Evolutionary conservation across 768 basidiomycete species (phyloP), one percentile per base, ranked within the genome.

Genomic region (Pleurotus eryngii): DNA sequence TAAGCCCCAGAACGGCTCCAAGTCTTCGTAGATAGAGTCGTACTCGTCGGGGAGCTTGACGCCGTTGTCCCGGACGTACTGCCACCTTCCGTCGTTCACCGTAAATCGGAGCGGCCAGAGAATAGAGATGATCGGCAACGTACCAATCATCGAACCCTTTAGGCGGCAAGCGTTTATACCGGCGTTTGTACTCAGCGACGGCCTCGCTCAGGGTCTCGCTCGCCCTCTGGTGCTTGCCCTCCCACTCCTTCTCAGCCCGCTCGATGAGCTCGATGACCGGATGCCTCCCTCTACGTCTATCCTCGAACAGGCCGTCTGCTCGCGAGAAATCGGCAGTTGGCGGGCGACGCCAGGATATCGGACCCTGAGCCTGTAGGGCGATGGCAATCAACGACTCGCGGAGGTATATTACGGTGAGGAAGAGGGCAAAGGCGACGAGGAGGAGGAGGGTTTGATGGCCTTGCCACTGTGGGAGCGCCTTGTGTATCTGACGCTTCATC

Each of bases 101-200:
- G n/a, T 45, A 40, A 26, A 37, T 12, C 27, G 24, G 27, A 18
- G 14, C 8, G 3, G 47, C n/a, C 0, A 15, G 7, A 46, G 26
- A 37, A 82, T 84, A 42, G 46, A 30, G 6, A 30, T 30, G 8
- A 30, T 8, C 15, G 15, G n/a, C n/a, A n/a, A 70, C 70, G 74
- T 77, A 92, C 94, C 94, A 95, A 37, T 80, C 72, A 65, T 91
- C 91, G 63, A 96, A 97, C 0, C 95, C 95, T 43, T 76, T 76
- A 0, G 95, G 94, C 0, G 95, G 95, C 39, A 80, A 72, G 46
- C 90, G 79, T 20, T 74, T 76, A 69, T 94, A n/a, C n/a, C n/a
- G n/a, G n/a, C n/a, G n/a, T n/a, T n/a, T n/a, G n/a, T n/a, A n/a
- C n/a, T n/a, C n/a, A n/a, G n/a, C n/a, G n/a, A n/a, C n/a, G n/a